Percentiles rank a stretch among this genome's conserved stretches.
These are phyloP conservation scores for Xerocomus minutiporus DNA, from an alignment of 1,284 basidiomycete genomes.

Conservation along the genomic window DNA sequence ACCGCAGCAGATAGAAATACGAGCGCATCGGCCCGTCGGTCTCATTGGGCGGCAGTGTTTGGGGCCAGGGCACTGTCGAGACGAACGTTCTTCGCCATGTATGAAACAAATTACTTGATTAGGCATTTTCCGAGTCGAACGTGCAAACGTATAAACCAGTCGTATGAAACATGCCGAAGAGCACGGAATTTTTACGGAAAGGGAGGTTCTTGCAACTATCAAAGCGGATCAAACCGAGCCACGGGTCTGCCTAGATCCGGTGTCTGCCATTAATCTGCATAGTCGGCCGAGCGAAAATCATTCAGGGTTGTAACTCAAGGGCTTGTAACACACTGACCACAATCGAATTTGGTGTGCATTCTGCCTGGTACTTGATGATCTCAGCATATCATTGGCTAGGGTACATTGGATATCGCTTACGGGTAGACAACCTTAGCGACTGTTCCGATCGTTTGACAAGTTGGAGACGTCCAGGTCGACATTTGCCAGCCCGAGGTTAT, in stretches of 20 bases:
- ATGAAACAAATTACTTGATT: slow-evolving; percentile 16
- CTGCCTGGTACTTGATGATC: neutral
- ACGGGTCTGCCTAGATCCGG: neutral
- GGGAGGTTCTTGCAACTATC: neutral
- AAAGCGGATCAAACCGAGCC: neutral
- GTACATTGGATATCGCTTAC: neutral
- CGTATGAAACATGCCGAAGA: neutral
- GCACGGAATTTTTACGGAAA: neutral
- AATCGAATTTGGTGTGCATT: neutral
- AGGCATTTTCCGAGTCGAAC: slow-evolving; percentile 14
- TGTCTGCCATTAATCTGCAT: neutral
- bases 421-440: slow-evolving; percentile 7
- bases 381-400: neutral
- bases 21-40: neutral
- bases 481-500: slow-evolving; percentile 73
- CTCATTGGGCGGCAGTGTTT: slow-evolving; percentile 11
- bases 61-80: slow-evolving; percentile 7
- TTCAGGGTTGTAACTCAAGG: neutral
- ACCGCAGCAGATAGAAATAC: neutral
- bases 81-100: slow-evolving; percentile 26
- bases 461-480: slow-evolving; percentile 29
- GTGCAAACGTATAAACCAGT: slow-evolving; percentile 11
- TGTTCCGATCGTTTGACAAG: slow-evolving; percentile 5
- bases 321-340: neutral
- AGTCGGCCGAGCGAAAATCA: neutral